Percentiles rank a stretch among this genome's conserved stretches.
Evolutionary conservation across 2,329 filamentous ascomycete genomes (phyloP).

Genomic region (Pleoardoris graminearum): DNA sequence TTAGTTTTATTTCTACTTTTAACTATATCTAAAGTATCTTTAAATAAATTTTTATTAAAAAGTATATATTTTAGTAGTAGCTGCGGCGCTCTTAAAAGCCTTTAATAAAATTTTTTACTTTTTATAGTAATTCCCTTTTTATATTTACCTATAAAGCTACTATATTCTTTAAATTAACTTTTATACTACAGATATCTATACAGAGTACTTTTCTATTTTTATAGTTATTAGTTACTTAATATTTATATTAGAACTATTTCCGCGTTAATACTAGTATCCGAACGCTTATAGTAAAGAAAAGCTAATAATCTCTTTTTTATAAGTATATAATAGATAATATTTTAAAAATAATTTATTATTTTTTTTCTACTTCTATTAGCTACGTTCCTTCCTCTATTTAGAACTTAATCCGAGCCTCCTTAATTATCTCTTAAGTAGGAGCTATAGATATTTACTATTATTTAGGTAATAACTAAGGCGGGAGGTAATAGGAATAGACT

Average conservation of each 20-base stretch:
- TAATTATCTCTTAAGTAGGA: too few relatives aligned
- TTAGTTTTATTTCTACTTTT: slow-evolving; percentile 25
- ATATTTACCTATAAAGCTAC: slow-evolving; percentile 20
- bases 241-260: slow-evolving; percentile 22
- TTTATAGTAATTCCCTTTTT: slow-evolving; percentile 14
- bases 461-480: too few relatives aligned
- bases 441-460: too few relatives aligned
- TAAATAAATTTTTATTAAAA: slow-evolving; percentile 37
- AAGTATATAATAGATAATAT: too few relatives aligned
- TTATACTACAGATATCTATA: slow-evolving; percentile 20
- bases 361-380: too few relatives aligned
- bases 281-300: slow-evolving; percentile 21
- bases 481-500: too few relatives aligned
- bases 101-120: slow-evolving; percentile 19
- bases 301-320: slow-evolving; percentile 15
- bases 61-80: slow-evolving; percentile 17
- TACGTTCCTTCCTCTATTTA: too few relatives aligned
- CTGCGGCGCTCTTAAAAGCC: slow-evolving; percentile 16
- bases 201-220: slow-evolving; percentile 16
- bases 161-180: slow-evolving; percentile 15
- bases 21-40: slow-evolving; percentile 38
- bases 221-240: slow-evolving; percentile 12
- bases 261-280: slow-evolving; percentile 13
- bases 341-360: too few relatives aligned
- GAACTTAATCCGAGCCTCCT: too few relatives aligned